Evolutionary conservation across 192 early-diverging fungal species (phyloP).

Genomic region (Backusella parvicylindrica): DNA sequence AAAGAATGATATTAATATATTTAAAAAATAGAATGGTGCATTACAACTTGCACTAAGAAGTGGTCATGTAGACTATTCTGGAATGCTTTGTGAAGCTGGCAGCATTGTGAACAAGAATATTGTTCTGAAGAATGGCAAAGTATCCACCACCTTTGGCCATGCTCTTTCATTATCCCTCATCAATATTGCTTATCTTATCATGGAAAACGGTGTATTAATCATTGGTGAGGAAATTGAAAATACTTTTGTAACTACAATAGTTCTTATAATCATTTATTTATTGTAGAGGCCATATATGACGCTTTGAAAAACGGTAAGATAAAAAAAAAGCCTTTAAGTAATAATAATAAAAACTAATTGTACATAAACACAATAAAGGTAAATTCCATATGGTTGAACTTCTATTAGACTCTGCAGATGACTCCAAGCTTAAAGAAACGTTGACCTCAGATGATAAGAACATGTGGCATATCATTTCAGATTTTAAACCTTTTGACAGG

Average conservation of each 20-base stretch:
- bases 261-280: neutral
- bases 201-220: conserved; percentile 36
- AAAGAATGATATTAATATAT: neutral
- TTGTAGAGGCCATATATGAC: conserved; percentile 32
- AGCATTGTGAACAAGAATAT: conserved; percentile 29
- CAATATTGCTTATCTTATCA: conserved; percentile 46
- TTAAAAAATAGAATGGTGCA: conserved; percentile 33
- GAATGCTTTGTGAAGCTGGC: conserved; percentile 44
- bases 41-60: conserved; percentile 42
- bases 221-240: conserved; percentile 19
- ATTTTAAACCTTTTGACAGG: conserved; percentile 35
- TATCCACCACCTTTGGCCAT: conserved; percentile 30
- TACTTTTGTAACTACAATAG: neutral
- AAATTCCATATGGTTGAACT: conserved; percentile 49
- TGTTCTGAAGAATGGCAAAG: conserved; percentile 22
- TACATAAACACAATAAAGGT: conserved; percentile 11
- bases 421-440: neutral
- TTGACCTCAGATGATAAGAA: conserved; percentile 17
- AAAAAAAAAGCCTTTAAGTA: neutral
- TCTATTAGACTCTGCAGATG: conserved; percentile 24
- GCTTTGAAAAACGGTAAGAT: conserved; percentile 32
- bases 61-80: conserved; percentile 41
- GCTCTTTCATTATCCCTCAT: conserved; percentile 40
- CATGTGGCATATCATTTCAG: conserved; percentile 38
- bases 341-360: neutral